Evolutionary conservation across 2,329 filamentous ascomycete species (phyloP).

Genomic region (Fusarium torulosum): DNA sequence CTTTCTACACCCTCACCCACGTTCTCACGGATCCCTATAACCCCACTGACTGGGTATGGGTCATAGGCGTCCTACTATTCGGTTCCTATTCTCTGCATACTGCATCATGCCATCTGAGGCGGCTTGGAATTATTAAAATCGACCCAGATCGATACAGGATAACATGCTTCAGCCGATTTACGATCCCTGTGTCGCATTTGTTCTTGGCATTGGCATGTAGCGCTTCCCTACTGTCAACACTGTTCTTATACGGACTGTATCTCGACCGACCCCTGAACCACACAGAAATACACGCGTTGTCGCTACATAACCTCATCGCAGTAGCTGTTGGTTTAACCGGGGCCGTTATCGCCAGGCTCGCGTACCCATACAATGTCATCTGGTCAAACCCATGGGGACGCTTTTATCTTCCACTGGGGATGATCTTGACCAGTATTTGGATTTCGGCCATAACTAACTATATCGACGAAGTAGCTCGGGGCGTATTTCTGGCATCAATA

Average conservation of each 20-base stretch:
- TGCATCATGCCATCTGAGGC: constrained; percentile 34
- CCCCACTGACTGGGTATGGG: constrained; percentile 42
- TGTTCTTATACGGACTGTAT: constrained; percentile 38
- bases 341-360: constrained; percentile 17
- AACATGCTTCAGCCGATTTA: constrained; percentile 14
- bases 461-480: not conserved
- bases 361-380: constrained; percentile 7
- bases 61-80: constrained; percentile 39
- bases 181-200: constrained; percentile 37
- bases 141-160: constrained; percentile 23
- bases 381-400: constrained; percentile 39
- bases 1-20: constrained; percentile 36
- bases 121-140: constrained; percentile 29
- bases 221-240: constrained; percentile 26
- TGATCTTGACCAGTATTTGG: constrained; percentile 14
- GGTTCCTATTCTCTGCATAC: constrained; percentile 37
- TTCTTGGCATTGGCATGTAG: constrained; percentile 34
- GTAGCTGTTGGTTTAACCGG: constrained; percentile 33
- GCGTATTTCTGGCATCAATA: constrained; percentile 27
- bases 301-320: constrained; percentile 24
- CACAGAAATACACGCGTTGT: constrained; percentile 21
- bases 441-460: not conserved
- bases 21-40: constrained; percentile 40
- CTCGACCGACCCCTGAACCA: constrained; percentile 19
- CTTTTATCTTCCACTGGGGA: constrained; percentile 33